Base-by-base conservation (phyloP, 2,329 filamentous ascomycete species). In the Fusarium bulbicola region DNA sequence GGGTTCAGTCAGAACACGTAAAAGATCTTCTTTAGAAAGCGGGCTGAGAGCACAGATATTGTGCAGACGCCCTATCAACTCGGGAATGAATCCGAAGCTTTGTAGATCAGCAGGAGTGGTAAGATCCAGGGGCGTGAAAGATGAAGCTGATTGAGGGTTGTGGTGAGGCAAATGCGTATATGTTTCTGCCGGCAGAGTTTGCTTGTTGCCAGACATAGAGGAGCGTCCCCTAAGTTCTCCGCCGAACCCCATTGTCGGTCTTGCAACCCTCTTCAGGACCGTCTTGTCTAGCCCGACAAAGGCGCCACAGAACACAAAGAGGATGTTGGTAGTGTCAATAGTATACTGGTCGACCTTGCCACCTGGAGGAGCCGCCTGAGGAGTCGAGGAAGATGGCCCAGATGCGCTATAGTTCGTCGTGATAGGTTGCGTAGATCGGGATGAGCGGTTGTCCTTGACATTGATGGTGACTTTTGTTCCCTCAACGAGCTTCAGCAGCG, bases 271-370 rank as follows among this genome's bases (percentile, higher is more conserved):
- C 66, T 95, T 92, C 67, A 97, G 86, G 54, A 99, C 90, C 39
- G 92, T 89, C 80, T 97, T 97, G 78, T 98, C 94, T 3, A 98
- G 86, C 5, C 95, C 95, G 40, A 97, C 93, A 80, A 99, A 99
- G 24, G 96, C 96, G 24, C 96, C 96, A 18, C 95, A 97, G 81
- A 96, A 97, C 46, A 99, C 95, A 83, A 99, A 99, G 34, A 99
- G 88, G 67, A 99, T 98, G 77, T 98, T 98, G 73, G 95, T 95
- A 0, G 96, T 99, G 77, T 96, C 93, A 65, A 98, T 92, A 63
- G 93, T 91, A 79, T 89, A 92, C 77, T 91, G 90, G 59, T 91
- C 89, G 14, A 87, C 85, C 74, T 89, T 90, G 37, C 85, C 84
- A 3, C 84, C 77, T 0, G 86, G 84, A 1, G 86, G 86, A 8